Conservation (phyloP, 441 rosid species). For the Geranium incanum region DNA sequence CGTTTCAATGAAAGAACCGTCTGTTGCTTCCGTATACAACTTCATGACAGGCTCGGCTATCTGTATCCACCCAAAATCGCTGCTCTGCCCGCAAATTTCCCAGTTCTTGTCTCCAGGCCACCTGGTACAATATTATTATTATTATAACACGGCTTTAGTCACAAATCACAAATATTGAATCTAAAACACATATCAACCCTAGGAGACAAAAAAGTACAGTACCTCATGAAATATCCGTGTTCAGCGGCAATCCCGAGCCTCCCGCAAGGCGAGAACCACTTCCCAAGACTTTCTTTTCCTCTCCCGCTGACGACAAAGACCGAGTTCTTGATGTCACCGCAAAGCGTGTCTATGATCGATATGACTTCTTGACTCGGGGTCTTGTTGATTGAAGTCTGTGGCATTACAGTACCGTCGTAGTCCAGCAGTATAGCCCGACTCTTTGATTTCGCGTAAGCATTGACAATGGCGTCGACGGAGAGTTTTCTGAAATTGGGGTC, state of each 20-base stretch:
- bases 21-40: conserved; percentile 19
- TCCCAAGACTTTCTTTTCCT: neutral
- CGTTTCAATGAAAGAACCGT: conserved; percentile 42
- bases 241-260: neutral
- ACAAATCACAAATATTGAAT: neutral
- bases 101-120: neutral
- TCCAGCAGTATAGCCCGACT: neutral
- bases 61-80: conserved; percentile 27
- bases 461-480: conserved; percentile 68
- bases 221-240: neutral
- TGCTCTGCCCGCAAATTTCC: neutral
- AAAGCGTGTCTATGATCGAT: neutral
- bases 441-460: conserved; percentile 37
- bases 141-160: neutral
- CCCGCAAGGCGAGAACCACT: neutral
- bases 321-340: neutral
- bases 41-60: conserved; percentile 41
- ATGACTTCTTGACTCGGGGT: neutral
- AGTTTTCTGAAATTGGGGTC: conserved; percentile 82
- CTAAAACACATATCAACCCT: neutral
- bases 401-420: neutral
- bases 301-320: neutral
- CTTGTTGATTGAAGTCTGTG: neutral
- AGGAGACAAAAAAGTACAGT: neutral
- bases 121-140: neutral